phyloP scores from a whole-genome alignment of 805 yeast genomes.

The Wickerhamiella azyma region DNA sequence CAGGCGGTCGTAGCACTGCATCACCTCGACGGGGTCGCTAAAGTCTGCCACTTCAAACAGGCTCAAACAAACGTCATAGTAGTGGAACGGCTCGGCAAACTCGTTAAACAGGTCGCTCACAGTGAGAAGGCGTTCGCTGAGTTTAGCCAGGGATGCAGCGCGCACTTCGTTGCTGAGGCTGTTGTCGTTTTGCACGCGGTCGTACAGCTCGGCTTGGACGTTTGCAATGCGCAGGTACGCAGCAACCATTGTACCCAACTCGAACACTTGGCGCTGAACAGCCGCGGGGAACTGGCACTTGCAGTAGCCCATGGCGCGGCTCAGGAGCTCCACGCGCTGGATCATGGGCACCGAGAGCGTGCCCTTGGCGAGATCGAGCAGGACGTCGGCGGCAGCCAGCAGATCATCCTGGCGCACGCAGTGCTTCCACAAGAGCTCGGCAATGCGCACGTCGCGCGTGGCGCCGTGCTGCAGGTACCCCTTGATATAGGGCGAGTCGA shows the following conservation, averaged over 20 bases:
- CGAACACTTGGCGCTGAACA: slow-evolving; percentile 62
- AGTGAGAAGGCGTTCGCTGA: slow-evolving; percentile 52
- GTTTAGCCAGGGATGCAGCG: slow-evolving; percentile 35
- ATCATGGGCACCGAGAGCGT: slow-evolving; percentile 51
- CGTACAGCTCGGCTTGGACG: slow-evolving; percentile 55
- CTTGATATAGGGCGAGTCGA: slow-evolving; percentile 69
- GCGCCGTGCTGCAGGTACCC: slow-evolving; percentile 48
- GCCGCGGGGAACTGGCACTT: slow-evolving; percentile 70
- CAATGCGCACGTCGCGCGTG: slow-evolving; percentile 48
- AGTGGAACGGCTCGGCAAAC: slow-evolving; percentile 77
- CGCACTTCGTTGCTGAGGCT: slow-evolving; percentile 30
- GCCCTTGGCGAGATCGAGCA: slow-evolving; percentile 60
- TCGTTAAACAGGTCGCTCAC: slow-evolving; percentile 73
- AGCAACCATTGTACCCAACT: slow-evolving; percentile 52
- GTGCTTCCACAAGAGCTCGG: slow-evolving; percentile 78
- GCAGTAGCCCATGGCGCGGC: slow-evolving; percentile 88
- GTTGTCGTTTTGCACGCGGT: slow-evolving; percentile 28
- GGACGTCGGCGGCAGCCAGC: slow-evolving; percentile 70
- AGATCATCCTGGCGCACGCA: slow-evolving; percentile 70
- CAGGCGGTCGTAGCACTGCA: slow-evolving; percentile 64
- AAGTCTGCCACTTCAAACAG: slow-evolving; percentile 77
- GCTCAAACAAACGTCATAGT: slow-evolving; percentile 64
- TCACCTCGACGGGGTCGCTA: slow-evolving; percentile 69
- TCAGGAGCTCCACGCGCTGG: slow-evolving; percentile 72
- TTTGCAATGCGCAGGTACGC: slow-evolving; percentile 79